phyloP scores from a whole-genome alignment of 2,329 filamentous ascomycete species.

The Ilyonectria destructans region DNA sequence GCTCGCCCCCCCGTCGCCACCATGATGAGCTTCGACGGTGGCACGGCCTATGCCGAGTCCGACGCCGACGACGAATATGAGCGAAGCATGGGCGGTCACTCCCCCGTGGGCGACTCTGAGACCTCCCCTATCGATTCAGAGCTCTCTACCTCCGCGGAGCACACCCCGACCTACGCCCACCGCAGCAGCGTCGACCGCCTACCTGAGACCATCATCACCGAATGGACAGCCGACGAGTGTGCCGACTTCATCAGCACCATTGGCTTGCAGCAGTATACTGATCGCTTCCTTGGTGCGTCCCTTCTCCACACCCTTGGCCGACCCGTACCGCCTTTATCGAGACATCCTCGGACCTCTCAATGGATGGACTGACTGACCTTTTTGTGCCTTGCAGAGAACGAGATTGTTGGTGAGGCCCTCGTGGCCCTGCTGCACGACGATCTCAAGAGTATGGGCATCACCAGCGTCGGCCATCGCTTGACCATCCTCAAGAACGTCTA shows the following conservation, averaged over 20 bases:
- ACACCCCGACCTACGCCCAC: constrained; percentile 85
- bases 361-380: constrained; percentile 39
- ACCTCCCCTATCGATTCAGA: constrained; percentile 81
- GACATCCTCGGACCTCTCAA: background rate
- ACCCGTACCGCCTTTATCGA: constrained; percentile 2
- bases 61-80: constrained; percentile 90
- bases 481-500: constrained; percentile 97
- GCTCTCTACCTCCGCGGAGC: constrained; percentile 78
- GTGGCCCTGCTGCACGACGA: constrained; percentile 93
- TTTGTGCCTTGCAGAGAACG: constrained; percentile 78
- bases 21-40: constrained; percentile 75
- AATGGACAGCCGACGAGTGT: constrained; percentile 90
- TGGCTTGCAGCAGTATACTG: constrained; percentile 86
- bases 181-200: constrained; percentile 76
- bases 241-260: constrained; percentile 89
- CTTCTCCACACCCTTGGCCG: constrained; percentile 27
- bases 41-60: constrained; percentile 83
- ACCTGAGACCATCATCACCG: constrained; percentile 82
- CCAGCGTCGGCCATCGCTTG: constrained; percentile 92
- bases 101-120: constrained; percentile 79
- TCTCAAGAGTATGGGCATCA: constrained; percentile 94
- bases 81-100: constrained; percentile 78
- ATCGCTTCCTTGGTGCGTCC: constrained; percentile 84
- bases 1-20: constrained; percentile 38
- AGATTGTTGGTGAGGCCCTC: constrained; percentile 92